Percentiles rank a stretch among this genome's conserved stretches.
These are phyloP conservation scores for Senna siamea DNA, from an alignment of 306 rosid genomes.

Conservation along the genomic window DNA sequence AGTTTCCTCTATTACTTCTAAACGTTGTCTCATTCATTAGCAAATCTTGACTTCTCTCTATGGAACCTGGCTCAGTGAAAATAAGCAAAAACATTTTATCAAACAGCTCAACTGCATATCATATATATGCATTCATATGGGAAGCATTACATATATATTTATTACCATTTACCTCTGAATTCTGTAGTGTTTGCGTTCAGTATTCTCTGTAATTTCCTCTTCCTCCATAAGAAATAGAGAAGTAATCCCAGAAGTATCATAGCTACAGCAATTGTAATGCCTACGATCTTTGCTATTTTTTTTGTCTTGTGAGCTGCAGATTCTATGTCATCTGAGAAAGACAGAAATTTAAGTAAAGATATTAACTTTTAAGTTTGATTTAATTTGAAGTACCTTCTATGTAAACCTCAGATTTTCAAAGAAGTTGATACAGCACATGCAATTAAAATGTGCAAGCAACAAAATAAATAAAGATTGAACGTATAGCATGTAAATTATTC, in stretches of 20 bases:
- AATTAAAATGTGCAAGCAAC: slow-evolving; percentile 2
- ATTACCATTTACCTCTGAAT: slow-evolving; percentile 48
- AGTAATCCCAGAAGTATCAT: neutral
- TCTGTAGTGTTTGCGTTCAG: slow-evolving; percentile 29
- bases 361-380: slow-evolving; percentile 30
- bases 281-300: slow-evolving; percentile 36
- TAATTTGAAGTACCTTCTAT: neutral
- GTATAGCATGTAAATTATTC: slow-evolving; percentile 21
- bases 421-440: neutral
- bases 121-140: neutral
- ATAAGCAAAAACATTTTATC: slow-evolving; percentile 27
- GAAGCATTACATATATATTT: neutral
- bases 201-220: neutral
- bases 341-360: slow-evolving; percentile 22
- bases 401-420: neutral
- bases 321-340: slow-evolving; percentile 40
- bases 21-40: slow-evolving; percentile 52
- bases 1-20: slow-evolving; percentile 56
- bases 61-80: slow-evolving; percentile 49
- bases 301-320: slow-evolving; percentile 42
- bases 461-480: neutral
- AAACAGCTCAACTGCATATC: slow-evolving; percentile 24
- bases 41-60: slow-evolving; percentile 72
- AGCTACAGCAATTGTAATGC: slow-evolving; percentile 48
- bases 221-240: neutral